Base-by-base conservation (phyloP, 768 basidiomycete species). In the Calocera viscosa region DNA sequence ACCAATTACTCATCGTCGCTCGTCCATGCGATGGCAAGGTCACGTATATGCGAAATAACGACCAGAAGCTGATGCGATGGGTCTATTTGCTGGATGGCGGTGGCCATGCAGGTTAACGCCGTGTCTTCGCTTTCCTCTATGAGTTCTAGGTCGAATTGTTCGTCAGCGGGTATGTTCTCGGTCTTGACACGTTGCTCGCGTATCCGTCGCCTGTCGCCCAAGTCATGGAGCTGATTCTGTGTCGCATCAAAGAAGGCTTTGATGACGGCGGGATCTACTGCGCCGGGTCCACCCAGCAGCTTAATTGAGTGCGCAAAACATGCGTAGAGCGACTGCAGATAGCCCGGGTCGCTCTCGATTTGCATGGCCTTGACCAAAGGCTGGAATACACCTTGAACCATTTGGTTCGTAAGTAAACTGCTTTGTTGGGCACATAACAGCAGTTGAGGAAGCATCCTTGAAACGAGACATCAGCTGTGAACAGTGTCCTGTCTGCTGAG, bases 81-180 rank as follows among this genome's bases (percentile, higher is more conserved):
- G 30, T 60, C 53, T 32, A 60, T 28, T 30, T 60, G 53, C 30
- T 60, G 26, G 30, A 60, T 60, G 19, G 53, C 53, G 8, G 53
- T 22, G 2, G 53, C 81, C 85, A 91, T 89, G 73, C 90, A 90
- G 73, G 90, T 89, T 70, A 90, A 73, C 70, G 85, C 87, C 72
- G 87, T 90, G 66, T 89, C 89, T 74, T 90, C 90, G 77, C 90
- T 86, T 79, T 92, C 89, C 74, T 91, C 88, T 40, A 89, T 72
- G 65, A 90, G 73, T 73, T 82, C 82, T 70, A 89, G 75, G 69
- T 91, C 89, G 69, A 90, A 88, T 67, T 78, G 77, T 64, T 90
- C 87, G 65, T 84, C 82, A 66, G 79, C 78, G 69, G 53, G 53
- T 2, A 60, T 60, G 30, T 76, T 66, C 76, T 77, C 32, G 68